These are phyloP conservation scores for Xylaria cubensis DNA, from an alignment of 495 filamentous ascomycete genomes.

Conservation along the genomic window DNA sequence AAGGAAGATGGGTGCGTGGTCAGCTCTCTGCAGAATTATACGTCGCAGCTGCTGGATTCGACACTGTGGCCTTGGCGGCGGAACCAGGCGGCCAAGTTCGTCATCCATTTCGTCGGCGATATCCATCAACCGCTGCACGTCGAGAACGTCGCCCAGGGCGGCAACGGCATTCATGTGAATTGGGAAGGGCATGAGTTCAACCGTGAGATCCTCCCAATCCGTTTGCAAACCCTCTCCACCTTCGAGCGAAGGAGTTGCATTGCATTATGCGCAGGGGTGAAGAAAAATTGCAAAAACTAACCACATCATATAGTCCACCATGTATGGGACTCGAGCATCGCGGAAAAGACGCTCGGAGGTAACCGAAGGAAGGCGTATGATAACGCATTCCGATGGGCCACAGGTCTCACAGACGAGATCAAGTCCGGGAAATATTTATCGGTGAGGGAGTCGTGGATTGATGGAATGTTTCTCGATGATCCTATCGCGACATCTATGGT, in stretches of 20 bases:
- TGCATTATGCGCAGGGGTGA: neutral
- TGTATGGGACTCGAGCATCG: conserved; percentile 68
- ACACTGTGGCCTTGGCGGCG: conserved; percentile 46
- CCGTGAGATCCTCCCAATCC: conserved; percentile 24
- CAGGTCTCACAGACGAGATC: conserved; percentile 58
- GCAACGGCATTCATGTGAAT: conserved; percentile 64
- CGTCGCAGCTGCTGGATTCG: conserved; percentile 53
- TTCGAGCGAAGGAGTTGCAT: conserved; percentile 21
- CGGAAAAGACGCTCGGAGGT: conserved; percentile 64
- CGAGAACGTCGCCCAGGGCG: conserved; percentile 64
- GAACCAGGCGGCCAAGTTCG: conserved; percentile 64
- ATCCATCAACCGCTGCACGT: conserved; percentile 71
- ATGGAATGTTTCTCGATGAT: conserved; percentile 56
- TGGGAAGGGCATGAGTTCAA: conserved; percentile 58
- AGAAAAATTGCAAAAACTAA: neutral
- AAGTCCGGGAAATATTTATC: conserved; percentile 55
- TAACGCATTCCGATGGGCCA: conserved; percentile 60
- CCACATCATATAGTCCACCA: conserved; percentile 54
- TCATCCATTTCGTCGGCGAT: conserved; percentile 70
- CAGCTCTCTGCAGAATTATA: conserved; percentile 66
- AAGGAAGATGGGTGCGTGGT: conserved; percentile 66
- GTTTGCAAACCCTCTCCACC: neutral
- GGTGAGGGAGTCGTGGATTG: conserved; percentile 53
- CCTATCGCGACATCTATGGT: conserved; percentile 57
- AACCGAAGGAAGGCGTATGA: conserved; percentile 47